Conservation (phyloP, 2,329 filamentous ascomycete genomes). For the Colletotrichum musae region DNA sequence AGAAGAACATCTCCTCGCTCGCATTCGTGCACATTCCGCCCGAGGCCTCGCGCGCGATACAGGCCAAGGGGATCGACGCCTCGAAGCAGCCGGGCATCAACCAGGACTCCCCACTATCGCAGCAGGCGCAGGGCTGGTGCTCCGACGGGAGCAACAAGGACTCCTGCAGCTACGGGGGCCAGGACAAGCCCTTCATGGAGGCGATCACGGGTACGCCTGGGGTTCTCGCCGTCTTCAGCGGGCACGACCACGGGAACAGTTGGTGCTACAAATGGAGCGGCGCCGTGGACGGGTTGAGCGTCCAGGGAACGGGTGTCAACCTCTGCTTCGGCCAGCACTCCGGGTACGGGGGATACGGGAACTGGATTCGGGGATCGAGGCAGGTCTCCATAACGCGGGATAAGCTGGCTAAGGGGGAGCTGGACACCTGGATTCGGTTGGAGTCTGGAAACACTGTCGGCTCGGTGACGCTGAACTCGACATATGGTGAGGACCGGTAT, state of each 20-base stretch:
- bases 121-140: conserved; percentile 62
- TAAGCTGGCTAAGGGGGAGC: conserved; percentile 54
- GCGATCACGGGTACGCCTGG: conserved; percentile 69
- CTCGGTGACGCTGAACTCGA: conserved; percentile 69
- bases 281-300: conserved; percentile 50
- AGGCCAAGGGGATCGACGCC: conserved; percentile 54
- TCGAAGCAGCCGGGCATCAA: conserved; percentile 61
- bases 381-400: conserved; percentile 66
- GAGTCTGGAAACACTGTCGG: conserved; percentile 69
- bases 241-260: conserved; percentile 76
- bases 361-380: conserved; percentile 73
- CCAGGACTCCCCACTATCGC: conserved; percentile 55
- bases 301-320: conserved; percentile 61
- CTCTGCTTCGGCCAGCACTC: conserved; percentile 75
- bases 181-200: conserved; percentile 75
- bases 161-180: conserved; percentile 59
- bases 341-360: conserved; percentile 79
- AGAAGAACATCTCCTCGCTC: conserved; percentile 58
- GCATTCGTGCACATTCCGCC: conserved; percentile 66
- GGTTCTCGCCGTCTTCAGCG: conserved; percentile 72
- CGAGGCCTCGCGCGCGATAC: conserved; percentile 57
- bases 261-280: conserved; percentile 70
- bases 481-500: conserved; percentile 71
- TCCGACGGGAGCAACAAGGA: conserved; percentile 53
- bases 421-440: conserved; percentile 74